These are phyloP conservation scores for Ophiostoma triangulosporum DNA, from an alignment of 2,329 filamentous ascomycete genomes.

Conservation along the genomic window DNA sequence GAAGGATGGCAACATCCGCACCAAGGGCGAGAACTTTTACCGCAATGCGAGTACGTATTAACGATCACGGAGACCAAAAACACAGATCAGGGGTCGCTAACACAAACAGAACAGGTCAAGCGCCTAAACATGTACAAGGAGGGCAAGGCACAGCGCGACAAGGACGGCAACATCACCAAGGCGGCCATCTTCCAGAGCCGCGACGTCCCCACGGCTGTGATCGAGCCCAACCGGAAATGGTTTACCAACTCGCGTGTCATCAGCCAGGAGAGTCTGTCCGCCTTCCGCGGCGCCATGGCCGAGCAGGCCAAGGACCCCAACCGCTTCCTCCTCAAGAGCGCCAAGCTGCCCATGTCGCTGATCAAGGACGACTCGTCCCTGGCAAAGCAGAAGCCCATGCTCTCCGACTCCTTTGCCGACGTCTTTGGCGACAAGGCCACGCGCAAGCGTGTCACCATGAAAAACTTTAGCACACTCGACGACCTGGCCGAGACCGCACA, in stretches of 20 bases:
- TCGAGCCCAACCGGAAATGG: conserved; percentile 96
- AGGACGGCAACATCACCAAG: conserved; percentile 70
- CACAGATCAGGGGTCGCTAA: not conserved
- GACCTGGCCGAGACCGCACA: conserved; percentile 71
- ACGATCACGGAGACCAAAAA: not conserved
- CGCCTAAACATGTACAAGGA: conserved; percentile 64
- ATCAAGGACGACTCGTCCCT: conserved; percentile 58
- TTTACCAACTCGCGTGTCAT: conserved; percentile 89
- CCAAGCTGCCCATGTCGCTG: conserved; percentile 92
- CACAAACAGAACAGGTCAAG: conserved; percentile 12
- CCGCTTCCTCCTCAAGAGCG: conserved; percentile 86
- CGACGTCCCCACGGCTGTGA: conserved; percentile 68
- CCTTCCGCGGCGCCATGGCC: conserved; percentile 84
- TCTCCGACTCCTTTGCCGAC: conserved; percentile 50
- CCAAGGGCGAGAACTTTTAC: conserved; percentile 99
- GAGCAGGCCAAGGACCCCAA: conserved; percentile 86
- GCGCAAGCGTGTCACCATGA: conserved; percentile 63
- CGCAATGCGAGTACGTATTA: conserved; percentile 28
- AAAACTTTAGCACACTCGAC: conserved; percentile 60
- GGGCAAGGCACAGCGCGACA: conserved; percentile 69
- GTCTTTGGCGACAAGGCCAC: conserved; percentile 92
- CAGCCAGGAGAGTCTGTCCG: conserved; percentile 54
- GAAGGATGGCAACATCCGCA: conserved; percentile 78
- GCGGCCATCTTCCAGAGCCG: conserved; percentile 43
- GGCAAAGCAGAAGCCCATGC: conserved; percentile 48